Conservation (phyloP, 2,329 filamentous ascomycete species). For the Calonectria ilicicola region DNA sequence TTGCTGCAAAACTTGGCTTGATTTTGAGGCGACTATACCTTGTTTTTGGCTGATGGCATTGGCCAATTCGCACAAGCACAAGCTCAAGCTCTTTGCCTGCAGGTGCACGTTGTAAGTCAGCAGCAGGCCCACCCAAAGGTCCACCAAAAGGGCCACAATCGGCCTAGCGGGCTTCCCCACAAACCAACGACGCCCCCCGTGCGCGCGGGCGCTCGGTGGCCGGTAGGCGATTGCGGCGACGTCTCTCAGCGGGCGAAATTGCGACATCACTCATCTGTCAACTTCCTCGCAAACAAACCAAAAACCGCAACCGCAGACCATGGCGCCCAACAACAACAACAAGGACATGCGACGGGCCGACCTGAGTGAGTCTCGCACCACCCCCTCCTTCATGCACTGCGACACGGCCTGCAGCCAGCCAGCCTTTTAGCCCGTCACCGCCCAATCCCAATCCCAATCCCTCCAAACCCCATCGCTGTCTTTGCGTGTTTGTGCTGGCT, state of each 20-base stretch:
- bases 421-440: too few species aligned
- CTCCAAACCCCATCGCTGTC: neutral
- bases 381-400: neutral
- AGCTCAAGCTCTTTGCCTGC: too few species aligned
- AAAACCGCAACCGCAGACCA: constrained; percentile 34
- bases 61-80: too few species aligned
- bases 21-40: too few species aligned
- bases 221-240: constrained; percentile 8
- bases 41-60: neutral
- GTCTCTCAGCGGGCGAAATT: constrained; percentile 35
- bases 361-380: constrained; percentile 51
- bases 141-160: neutral
- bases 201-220: neutral
- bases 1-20: too few species aligned
- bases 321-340: constrained; percentile 52
- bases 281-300: neutral
- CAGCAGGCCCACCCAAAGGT: constrained; percentile 22
- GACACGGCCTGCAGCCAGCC: neutral
- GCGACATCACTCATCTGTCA: constrained; percentile 32
- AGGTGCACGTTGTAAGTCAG: too few species aligned
- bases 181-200: constrained; percentile 20
- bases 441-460: neutral
- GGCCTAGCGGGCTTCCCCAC: constrained; percentile 32
- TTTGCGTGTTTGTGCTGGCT: too few species aligned
- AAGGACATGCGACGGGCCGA: constrained; percentile 60